Evolutionary conservation across 2,329 filamentous ascomycete species (phyloP).

Genomic region (Xylogone sp.): DNA sequence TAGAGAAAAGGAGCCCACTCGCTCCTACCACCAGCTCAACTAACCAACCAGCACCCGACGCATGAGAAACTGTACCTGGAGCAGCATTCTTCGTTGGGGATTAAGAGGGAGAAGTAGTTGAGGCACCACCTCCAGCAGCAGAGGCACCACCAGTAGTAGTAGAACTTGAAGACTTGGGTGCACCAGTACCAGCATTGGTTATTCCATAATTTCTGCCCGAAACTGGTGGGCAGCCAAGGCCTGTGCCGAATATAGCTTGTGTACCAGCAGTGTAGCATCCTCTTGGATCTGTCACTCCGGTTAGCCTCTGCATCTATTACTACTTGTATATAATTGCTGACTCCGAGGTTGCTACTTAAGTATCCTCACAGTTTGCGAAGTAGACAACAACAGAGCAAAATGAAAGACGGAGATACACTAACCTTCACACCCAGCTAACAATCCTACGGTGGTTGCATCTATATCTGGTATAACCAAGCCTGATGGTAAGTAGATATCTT

Average conservation of each 20-base stretch:
- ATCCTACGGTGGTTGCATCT: neutral
- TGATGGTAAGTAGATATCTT: slow-evolving; percentile 1
- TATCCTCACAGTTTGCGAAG: neutral
- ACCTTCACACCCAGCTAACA: neutral
- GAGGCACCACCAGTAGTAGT: too few relatives aligned
- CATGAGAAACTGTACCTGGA: too few relatives aligned
- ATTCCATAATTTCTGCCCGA: neutral
- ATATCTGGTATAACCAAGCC: slow-evolving; percentile 1
- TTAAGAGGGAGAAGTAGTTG: too few relatives aligned
- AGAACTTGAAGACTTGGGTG: too few relatives aligned
- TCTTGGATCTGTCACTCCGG: neutral
- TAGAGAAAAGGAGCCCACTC: too few relatives aligned
- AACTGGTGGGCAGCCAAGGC: neutral
- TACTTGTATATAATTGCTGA: neutral
- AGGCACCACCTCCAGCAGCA: too few relatives aligned
- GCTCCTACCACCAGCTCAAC: too few relatives aligned
- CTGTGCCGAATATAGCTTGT: neutral
- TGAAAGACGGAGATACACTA: neutral
- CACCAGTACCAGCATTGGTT: neutral
- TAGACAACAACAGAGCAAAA: neutral
- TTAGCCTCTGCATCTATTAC: neutral
- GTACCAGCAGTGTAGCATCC: neutral
- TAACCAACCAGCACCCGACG: too few relatives aligned
- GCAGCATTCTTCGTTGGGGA: too few relatives aligned
- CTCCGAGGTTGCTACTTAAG: neutral